Conservation (phyloP, 2,329 filamentous ascomycete genomes). For the Penicillium hesseltinei region DNA sequence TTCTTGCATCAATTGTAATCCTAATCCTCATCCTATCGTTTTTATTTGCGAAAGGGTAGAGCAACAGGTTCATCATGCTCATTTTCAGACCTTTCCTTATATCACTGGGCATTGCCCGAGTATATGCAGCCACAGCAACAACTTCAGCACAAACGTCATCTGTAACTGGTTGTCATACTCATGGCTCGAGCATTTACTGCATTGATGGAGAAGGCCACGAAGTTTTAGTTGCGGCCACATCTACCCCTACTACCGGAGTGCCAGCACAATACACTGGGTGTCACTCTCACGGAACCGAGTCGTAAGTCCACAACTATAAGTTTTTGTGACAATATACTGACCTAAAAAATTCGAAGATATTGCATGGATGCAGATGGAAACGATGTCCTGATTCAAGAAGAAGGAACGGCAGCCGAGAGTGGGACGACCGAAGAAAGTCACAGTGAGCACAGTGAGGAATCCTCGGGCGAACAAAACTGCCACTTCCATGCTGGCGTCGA, state of each 20-base stretch:
- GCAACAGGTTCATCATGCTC: slow-evolving; percentile 5
- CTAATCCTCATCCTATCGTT: background rate
- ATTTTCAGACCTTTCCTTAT: slow-evolving; percentile 9
- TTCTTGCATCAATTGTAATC: background rate
- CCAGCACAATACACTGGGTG: slow-evolving; percentile 64
- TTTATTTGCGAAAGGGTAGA: background rate
- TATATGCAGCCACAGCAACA: slow-evolving; percentile 29
- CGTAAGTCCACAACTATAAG: slow-evolving; percentile 41
- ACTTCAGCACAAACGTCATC: slow-evolving; percentile 42
- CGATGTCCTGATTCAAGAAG: slow-evolving; percentile 57
- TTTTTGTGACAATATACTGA: slow-evolving; percentile 1
- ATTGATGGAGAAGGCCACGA: slow-evolving; percentile 37
- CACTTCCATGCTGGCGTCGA: slow-evolving; percentile 75
- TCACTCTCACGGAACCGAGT: slow-evolving; percentile 59
- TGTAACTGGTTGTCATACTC: slow-evolving; percentile 54
- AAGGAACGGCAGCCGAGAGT: slow-evolving; percentile 19
- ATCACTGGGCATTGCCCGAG: slow-evolving; percentile 14
- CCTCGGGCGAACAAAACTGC: slow-evolving; percentile 52
- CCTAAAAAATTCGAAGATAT: slow-evolving; percentile 46
- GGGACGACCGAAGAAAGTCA: slow-evolving; percentile 1
- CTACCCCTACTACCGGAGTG: slow-evolving; percentile 53
- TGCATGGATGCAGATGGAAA: slow-evolving; percentile 60
- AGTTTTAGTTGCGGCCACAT: slow-evolving; percentile 41
- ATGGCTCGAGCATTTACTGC: slow-evolving; percentile 40
- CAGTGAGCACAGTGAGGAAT: slow-evolving; percentile 28